Base-by-base conservation (phyloP, 345 rosid genomes). In the Corchorus capsularis region DNA sequence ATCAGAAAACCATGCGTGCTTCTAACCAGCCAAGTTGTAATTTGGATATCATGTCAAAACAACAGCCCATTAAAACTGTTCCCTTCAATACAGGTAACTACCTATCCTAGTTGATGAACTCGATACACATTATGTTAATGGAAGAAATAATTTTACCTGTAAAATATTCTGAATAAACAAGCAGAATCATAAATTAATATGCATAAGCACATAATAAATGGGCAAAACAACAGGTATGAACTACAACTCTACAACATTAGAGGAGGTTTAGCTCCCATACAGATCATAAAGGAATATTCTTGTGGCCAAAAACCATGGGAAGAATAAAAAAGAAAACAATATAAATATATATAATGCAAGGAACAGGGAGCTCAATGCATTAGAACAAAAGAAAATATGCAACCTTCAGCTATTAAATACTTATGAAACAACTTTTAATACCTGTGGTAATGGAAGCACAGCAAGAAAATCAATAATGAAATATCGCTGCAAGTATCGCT, bases 381-480 rank as follows among this genome's bases (percentile, higher is more conserved):
- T 5, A 45, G 62, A 63, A 46, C 56, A 60, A 13, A 15, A 14
- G 17, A 77, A 19, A 55, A 66, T 63, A 20, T 16, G 66, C 72
- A 61, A 49, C 59, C 70, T 67, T 69, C 54, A 46, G 66, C 54
- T 37, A 74, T 15, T 11, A 41, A 67, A 59, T 54, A 20, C 12
- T 4, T 1, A 11, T 50, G 56, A 19, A 49, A 66, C 46, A 46
- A 55, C 67, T 52, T 5, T 63, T 73, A 63, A 57, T 75, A 95
- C 99, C 97, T 96, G 99, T 68, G 99, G 99, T 68, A 96, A 82
- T 35, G 99, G 99, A 71, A 96, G 79, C 74, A 93, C 86, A 4
- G 99, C 87, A 72, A 96, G 97, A 74, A 96, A 88, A 79, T 96
- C 99, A 69, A 93, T 47, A 71, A 93, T 79, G 90, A 96, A 96